phyloP scores from a whole-genome alignment of 257 asterid genomes.

The Nicotiana obtusifolia region DNA sequence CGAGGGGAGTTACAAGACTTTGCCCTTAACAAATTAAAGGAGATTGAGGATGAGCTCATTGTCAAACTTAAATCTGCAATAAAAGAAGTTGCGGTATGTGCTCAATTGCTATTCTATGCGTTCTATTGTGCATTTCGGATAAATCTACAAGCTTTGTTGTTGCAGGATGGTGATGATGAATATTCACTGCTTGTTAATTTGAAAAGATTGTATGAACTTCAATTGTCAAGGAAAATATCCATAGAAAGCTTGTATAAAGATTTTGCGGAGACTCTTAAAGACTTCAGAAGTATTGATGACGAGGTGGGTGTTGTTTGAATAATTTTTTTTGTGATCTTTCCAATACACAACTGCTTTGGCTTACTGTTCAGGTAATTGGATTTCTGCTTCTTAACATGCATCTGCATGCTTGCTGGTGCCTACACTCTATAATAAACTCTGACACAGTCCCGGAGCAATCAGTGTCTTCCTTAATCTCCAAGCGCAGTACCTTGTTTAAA shows the following conservation, averaged over 20 bases:
- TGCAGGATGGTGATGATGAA: slow-evolving; percentile 96
- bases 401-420: slow-evolving; percentile 88
- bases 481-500: slow-evolving; percentile 66
- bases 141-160: slow-evolving; percentile 14
- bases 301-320: slow-evolving; percentile 47
- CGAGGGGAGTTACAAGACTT: slow-evolving; percentile 85
- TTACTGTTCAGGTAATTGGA: slow-evolving; percentile 52
- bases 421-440: slow-evolving; percentile 51
- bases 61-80: slow-evolving; percentile 68
- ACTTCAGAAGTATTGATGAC: slow-evolving; percentile 69
- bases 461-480: slow-evolving; percentile 49
- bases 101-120: background rate
- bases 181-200: slow-evolving; percentile 77
- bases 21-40: slow-evolving; percentile 67
- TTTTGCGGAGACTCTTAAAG: slow-evolving; percentile 50
- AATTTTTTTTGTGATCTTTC: slow-evolving; percentile 14
- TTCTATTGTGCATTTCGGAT: slow-evolving; percentile 5
- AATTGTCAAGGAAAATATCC: slow-evolving; percentile 52
- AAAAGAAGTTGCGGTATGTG: slow-evolving; percentile 73
- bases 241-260: slow-evolving; percentile 67
- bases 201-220: slow-evolving; percentile 90
- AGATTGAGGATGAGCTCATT: slow-evolving; percentile 72
- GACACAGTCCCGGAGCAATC: slow-evolving; percentile 65
- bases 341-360: slow-evolving; percentile 21
- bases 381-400: slow-evolving; percentile 93